phyloP scores from a whole-genome alignment of 352 stramenopile genomes.

The Phytophthora boehmeriae region DNA sequence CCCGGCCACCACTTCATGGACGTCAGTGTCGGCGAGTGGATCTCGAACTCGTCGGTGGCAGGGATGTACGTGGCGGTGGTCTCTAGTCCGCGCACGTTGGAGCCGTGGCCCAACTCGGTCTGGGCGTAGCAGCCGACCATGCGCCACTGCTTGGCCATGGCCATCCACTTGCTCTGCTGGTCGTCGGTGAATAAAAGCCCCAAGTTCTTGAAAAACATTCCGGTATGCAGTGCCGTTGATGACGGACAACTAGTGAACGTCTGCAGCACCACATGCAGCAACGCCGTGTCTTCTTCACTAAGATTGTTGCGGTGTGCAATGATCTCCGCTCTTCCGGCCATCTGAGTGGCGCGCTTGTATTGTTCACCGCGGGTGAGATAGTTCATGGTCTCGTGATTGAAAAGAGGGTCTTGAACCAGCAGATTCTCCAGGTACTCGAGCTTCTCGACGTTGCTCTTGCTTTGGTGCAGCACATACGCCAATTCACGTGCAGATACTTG shows the following conservation, averaged over 20 bases:
- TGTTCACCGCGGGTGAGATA: constrained; percentile 65
- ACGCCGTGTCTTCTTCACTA: constrained; percentile 54
- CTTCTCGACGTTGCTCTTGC: constrained; percentile 58
- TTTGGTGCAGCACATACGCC: constrained; percentile 64
- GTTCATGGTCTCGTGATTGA: constrained; percentile 60
- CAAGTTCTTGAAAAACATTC: constrained; percentile 75
- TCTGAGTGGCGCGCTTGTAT: constrained; percentile 58
- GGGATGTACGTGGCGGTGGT: constrained; percentile 95
- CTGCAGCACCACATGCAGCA: constrained; percentile 52
- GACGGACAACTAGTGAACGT: constrained; percentile 56
- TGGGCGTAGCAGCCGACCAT: constrained; percentile 89
- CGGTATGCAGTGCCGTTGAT: constrained; percentile 64
- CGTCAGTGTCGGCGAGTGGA: constrained; percentile 95
- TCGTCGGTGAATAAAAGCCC: constrained; percentile 68
- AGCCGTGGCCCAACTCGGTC: constrained; percentile 91
- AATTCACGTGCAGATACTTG: constrained; percentile 54
- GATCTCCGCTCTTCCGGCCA: constrained; percentile 58
- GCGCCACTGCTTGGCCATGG: constrained; percentile 65
- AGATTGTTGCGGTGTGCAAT: constrained; percentile 58
- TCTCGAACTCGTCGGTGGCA: constrained; percentile 91
- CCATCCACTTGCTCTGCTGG: constrained; percentile 73
- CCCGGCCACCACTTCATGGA: constrained; percentile 97
- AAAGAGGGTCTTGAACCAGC: constrained; percentile 38
- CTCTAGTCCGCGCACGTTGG: constrained; percentile 89
- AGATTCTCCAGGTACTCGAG: constrained; percentile 62